Base-by-base conservation (phyloP, 768 basidiomycete species). In the Paxillus involutus region DNA sequence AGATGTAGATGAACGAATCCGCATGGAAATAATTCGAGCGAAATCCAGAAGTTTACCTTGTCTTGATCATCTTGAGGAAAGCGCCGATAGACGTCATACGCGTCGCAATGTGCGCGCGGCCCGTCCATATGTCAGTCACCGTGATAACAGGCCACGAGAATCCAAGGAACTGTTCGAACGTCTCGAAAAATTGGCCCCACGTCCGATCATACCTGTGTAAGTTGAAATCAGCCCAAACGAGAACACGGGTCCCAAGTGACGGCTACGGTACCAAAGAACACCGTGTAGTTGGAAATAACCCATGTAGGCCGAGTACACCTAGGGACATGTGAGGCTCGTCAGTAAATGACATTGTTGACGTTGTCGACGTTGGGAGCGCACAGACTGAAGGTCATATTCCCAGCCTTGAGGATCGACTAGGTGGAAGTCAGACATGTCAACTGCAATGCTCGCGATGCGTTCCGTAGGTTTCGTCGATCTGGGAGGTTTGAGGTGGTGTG, bases 131-230 rank as follows among this genome's bases (percentile, higher is more conserved):
- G 65, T 91, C 88, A 35, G 91, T 91, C 42, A 89, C 81, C 1
- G 84, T 84, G 56, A 93, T 86, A 16, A 81, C 83, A 5, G 91
- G 91, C 91, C 90, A 93, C 39, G 86, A 88, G 67, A 91, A 92
- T 12, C 80, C 76, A 35, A 93, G 76, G 68, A 93, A 93, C 29
- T 81, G 83, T 45, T 89, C 87, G 64, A 92, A 92, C 0, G 86
- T 81, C 45, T 84, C 81, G 71, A 93, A 93, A 35, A 87, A 74
- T 46, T 84, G 81, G 3, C 88, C 86, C 91, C 90, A 93, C 26
- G 87, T 80, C 51, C 84, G 80, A 51, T 92, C 89, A 58, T 87
- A 88, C 89, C 89, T 89, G 46, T 3, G 41, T 16, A 1, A 32
- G 21, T 19, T 35, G 4, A 55, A 21, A 44, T 30, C 24, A 39